A percentile compares a stretch with the other conserved stretches of the same genome.
Conservation (phyloP, 257 asterid genomes). For the Ballota nigra region DNA sequence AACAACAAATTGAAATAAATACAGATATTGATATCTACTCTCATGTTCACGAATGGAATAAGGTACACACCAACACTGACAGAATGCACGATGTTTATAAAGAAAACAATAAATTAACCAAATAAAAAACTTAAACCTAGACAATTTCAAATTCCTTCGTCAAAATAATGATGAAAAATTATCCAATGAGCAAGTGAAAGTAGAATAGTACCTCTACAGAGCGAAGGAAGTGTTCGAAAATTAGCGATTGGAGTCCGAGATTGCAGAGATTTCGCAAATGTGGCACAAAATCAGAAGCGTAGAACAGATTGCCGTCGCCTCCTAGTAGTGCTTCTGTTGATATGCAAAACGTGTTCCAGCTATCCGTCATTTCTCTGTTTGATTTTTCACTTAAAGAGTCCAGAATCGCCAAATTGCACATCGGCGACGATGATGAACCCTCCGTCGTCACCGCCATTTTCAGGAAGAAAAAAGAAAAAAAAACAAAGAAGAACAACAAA, state of each 20-base stretch:
- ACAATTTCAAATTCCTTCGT: neutral
- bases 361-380: conserved; percentile 45
- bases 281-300: conserved; percentile 40
- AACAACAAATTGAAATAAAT: neutral
- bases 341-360: conserved; percentile 70
- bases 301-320: conserved; percentile 45
- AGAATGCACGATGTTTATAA: neutral
- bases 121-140: neutral
- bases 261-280: conserved; percentile 49
- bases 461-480: neutral
- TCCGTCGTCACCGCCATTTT: conserved; percentile 49
- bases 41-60: neutral
- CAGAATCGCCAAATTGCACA: conserved; percentile 51
- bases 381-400: conserved; percentile 53
- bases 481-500: neutral
- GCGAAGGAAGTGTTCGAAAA: conserved; percentile 65
- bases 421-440: conserved; percentile 34
- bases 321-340: conserved; percentile 48
- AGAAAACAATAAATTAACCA: neutral
- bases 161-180: neutral
- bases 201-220: conserved; percentile 53
- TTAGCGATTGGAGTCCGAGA: conserved; percentile 63
- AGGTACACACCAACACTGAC: neutral
- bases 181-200: conserved; percentile 16
- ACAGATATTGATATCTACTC: neutral